These are phyloP conservation scores for Neocucurbitaria cava DNA, from an alignment of 2,329 filamentous ascomycete genomes.

Conservation along the genomic window DNA sequence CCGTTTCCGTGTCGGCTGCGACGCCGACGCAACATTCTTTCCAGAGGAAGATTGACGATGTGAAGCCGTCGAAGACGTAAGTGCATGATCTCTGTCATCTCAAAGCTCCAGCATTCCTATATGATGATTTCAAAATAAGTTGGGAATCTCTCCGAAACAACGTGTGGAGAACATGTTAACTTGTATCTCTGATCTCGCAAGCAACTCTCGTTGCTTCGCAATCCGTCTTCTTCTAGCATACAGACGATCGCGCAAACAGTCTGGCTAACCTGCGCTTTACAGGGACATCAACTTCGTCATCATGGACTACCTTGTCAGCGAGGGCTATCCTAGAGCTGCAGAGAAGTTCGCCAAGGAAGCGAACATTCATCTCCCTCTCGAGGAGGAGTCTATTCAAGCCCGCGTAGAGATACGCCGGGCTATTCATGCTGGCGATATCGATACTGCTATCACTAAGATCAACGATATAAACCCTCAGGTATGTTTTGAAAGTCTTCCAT, in stretches of 20 bases:
- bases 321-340: slow-evolving; percentile 91
- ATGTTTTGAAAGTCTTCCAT: slow-evolving; percentile 51
- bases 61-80: slow-evolving; percentile 90
- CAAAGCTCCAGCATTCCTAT: slow-evolving; percentile 42
- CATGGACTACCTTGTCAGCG: slow-evolving; percentile 95
- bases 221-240: neutral
- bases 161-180: slow-evolving; percentile 90
- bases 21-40: slow-evolving; percentile 77
- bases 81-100: slow-evolving; percentile 37
- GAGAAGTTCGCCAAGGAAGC: slow-evolving; percentile 94
- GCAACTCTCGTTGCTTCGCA: slow-evolving; percentile 22
- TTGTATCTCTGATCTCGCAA: slow-evolving; percentile 71
- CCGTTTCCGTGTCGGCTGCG: slow-evolving; percentile 75
- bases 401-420: slow-evolving; percentile 83
- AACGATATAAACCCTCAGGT: slow-evolving; percentile 94
- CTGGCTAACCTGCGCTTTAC: slow-evolving; percentile 33
- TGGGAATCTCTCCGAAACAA: slow-evolving; percentile 99
- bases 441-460: slow-evolving; percentile 82
- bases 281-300: slow-evolving; percentile 96
- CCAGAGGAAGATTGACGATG: slow-evolving; percentile 80
- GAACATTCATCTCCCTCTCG: slow-evolving; percentile 77
- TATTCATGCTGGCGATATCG: slow-evolving; percentile 86
- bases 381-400: slow-evolving; percentile 74
- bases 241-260: slow-evolving; percentile 5
- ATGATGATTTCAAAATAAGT: slow-evolving; percentile 88